A percentile compares a stretch with the other conserved stretches of the same genome.
Evolutionary conservation across 768 basidiomycete genomes (phyloP).

Genomic region (Pleurotus sapidus): DNA sequence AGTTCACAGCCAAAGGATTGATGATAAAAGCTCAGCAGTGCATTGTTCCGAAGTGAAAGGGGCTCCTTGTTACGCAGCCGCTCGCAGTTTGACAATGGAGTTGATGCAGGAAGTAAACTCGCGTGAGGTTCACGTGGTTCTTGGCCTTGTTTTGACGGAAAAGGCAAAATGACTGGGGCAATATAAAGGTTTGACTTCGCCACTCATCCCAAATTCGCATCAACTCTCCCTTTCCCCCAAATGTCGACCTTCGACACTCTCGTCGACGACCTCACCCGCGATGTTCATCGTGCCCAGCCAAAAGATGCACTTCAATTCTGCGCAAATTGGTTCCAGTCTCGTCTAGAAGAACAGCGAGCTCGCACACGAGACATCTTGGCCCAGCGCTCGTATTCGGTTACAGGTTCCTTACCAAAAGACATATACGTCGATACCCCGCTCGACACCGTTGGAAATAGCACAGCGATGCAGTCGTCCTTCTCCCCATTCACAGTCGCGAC

Average conservation of each 20-base stretch:
- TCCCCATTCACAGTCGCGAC: constrained; percentile 49
- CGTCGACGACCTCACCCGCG: constrained; percentile 82
- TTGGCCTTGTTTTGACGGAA: background rate
- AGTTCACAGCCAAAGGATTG: too few relatives aligned
- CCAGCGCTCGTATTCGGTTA: constrained; percentile 45
- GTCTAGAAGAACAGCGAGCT: constrained; percentile 81
- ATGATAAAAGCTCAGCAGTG: too few relatives aligned
- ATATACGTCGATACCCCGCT: constrained; percentile 56
- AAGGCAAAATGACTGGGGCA: background rate
- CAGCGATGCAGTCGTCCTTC: constrained; percentile 35
- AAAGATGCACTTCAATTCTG: constrained; percentile 91
- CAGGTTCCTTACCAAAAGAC: constrained; percentile 47
- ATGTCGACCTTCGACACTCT: constrained; percentile 83
- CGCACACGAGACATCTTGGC: constrained; percentile 66
- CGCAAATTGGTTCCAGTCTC: constrained; percentile 91
- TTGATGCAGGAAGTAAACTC: background rate
- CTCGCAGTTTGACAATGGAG: too few relatives aligned
- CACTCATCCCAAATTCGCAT: background rate
- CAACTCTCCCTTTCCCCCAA: background rate
- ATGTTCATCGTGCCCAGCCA: constrained; percentile 82
- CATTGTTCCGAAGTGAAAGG: too few relatives aligned
- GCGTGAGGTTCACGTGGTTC: background rate
- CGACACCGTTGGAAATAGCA: constrained; percentile 17
- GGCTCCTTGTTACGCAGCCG: too few relatives aligned
- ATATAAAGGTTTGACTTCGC: constrained; percentile 1